A percentile compares a stretch with the other conserved stretches of the same genome.
Evolutionary conservation across 352 stramenopile genomes (phyloP).

Genomic region (Phytophthora nicotianae): DNA sequence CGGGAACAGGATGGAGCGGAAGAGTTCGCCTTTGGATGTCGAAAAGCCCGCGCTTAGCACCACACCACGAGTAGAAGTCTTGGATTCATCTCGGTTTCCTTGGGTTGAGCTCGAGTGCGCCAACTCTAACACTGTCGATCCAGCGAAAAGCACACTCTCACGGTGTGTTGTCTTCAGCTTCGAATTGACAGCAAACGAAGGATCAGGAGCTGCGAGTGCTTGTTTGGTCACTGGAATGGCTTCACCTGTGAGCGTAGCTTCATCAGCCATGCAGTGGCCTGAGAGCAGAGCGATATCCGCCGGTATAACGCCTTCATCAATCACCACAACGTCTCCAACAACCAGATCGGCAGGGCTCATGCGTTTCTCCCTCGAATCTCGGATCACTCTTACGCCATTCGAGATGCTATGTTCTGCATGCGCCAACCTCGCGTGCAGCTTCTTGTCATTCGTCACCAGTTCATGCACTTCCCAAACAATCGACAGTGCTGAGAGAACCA

Average conservation of each 20-base stretch:
- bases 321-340: conserved; percentile 69
- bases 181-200: conserved; percentile 31
- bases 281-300: conserved; percentile 68
- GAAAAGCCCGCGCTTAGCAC: conserved; percentile 68
- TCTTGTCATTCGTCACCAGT: conserved; percentile 64
- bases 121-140: conserved; percentile 57
- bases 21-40: conserved; percentile 76
- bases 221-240: conserved; percentile 84
- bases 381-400: conserved; percentile 60
- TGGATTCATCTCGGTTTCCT: conserved; percentile 31
- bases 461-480: conserved; percentile 75
- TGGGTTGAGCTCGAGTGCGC: conserved; percentile 31
- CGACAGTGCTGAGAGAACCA: conserved; percentile 66
- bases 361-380: conserved; percentile 49
- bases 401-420: conserved; percentile 61
- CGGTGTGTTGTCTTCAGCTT: conserved; percentile 50
- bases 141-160: conserved; percentile 63
- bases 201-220: conserved; percentile 9
- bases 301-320: conserved; percentile 66
- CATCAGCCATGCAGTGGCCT: conserved; percentile 73
- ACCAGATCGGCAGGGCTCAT: conserved; percentile 59
- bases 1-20: conserved; percentile 73
- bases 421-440: conserved; percentile 61
- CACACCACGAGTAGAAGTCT: conserved; percentile 48
- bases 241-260: conserved; percentile 81